phyloP scores from a whole-genome alignment of 768 basidiomycete genomes.

The Guyanaporus albipodus region DNA sequence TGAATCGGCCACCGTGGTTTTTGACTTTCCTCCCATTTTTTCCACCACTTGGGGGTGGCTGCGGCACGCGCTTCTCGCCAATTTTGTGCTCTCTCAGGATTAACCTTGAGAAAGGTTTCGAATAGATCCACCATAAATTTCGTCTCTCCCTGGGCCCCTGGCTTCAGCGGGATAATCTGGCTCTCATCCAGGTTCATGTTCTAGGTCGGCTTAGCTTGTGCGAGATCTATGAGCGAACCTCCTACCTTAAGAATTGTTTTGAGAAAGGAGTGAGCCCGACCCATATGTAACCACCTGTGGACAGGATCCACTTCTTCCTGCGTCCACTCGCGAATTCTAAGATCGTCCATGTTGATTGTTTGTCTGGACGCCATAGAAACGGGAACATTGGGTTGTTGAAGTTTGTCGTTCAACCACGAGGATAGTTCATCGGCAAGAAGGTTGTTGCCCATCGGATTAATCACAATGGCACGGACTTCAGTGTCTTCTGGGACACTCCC shows the following conservation, averaged over 20 bases:
- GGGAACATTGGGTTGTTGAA: slow-evolving; percentile 18
- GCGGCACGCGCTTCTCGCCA: slow-evolving; percentile 25
- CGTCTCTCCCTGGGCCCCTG: slow-evolving; percentile 8
- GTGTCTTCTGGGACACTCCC: slow-evolving; percentile 12
- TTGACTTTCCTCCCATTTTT: slow-evolving; percentile 26
- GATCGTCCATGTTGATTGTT: slow-evolving; percentile 31
- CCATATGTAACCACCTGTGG: slow-evolving; percentile 36
- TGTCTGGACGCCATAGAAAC: slow-evolving; percentile 17
- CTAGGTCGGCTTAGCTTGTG: slow-evolving; percentile 10
- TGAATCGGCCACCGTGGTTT: slow-evolving; percentile 5
- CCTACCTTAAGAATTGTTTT: slow-evolving; percentile 28
- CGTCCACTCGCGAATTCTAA: slow-evolving; percentile 40
- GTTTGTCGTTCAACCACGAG: slow-evolving; percentile 29
- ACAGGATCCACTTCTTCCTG: slow-evolving; percentile 34
- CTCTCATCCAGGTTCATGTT: slow-evolving; percentile 16
- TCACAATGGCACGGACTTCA: slow-evolving; percentile 15
- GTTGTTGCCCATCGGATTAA: slow-evolving; percentile 21
- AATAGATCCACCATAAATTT: slow-evolving; percentile 18
- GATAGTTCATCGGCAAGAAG: slow-evolving; percentile 35
- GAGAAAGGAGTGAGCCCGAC: slow-evolving; percentile 24
- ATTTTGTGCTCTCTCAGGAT: slow-evolving; percentile 16
- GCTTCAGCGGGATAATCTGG: slow-evolving; percentile 8
- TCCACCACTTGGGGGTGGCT: slow-evolving; percentile 29
- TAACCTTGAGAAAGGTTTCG: slow-evolving; percentile 24
- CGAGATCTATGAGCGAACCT: background rate